Base-by-base conservation (phyloP, 495 filamentous ascomycete species). In the Hypoxylon rickii region DNA sequence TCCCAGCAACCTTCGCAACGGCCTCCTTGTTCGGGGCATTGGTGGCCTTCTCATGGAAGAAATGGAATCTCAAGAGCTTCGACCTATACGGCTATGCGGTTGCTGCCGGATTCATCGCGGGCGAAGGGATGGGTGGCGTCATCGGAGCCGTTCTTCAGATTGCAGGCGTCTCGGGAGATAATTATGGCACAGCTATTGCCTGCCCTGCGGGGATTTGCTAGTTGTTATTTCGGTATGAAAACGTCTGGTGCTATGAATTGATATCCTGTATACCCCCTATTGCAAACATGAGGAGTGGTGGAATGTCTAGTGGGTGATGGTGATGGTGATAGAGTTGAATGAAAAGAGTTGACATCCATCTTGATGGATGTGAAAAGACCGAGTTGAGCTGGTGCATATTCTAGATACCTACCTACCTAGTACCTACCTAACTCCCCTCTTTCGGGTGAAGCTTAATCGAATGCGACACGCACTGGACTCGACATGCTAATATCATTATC, bases 41-140 rank as follows among this genome's bases (percentile, higher is more conserved):
- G 33, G 44, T 77, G 39, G 80, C 84, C n/a, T 75, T 70, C 16
- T 4, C 78, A 47, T 88, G 85, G 85, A 73, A 70, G 24, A 87
- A 81, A 73, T 79, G 71, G 61, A 78, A 71, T 50, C 70, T 82
- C 5, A 68, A 67, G 32, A 73, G 66, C 46, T 88, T 83, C 57
- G 85, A 86, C 32, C 67, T 82, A 24, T 83, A 83, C 50, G 82
- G 81, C n/a, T 87, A 85, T 59, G 83, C 83, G 6, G 73, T 87
- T 37, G 85, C 85, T 17, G 85, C 85, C 11, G 85, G 85, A 18
- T 73, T 86, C 58, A 86, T 88, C 68, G 84, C 85, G 3, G 85
- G 85, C 15, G 85, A 87, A 66, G 85, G 85, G 29, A 72, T 87
- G 16, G 85, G 84, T 21, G 83, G 83, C 39, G 83, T 86, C n/a